Percentiles rank a stretch among this genome's conserved stretches.
phyloP scores from a whole-genome alignment of 2,329 filamentous ascomycete species.

The Epichloe amarillans region DNA sequence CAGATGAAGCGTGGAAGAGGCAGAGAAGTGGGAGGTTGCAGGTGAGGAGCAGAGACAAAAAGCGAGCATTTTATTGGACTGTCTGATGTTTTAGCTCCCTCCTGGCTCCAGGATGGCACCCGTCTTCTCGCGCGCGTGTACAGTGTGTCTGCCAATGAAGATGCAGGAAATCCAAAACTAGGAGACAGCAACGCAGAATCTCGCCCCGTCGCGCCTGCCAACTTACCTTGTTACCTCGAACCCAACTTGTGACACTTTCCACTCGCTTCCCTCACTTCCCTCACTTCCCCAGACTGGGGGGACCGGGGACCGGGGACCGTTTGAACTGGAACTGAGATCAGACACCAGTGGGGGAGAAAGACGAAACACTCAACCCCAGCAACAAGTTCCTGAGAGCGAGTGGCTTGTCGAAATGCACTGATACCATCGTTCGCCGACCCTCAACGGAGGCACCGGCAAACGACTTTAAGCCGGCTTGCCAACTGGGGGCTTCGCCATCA shows the following conservation, averaged over 20 bases:
- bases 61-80: neutral
- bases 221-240: neutral
- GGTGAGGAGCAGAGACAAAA: conserved; percentile 2
- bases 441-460: neutral
- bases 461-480: neutral
- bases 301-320: neutral
- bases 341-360: neutral
- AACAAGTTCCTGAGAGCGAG: conserved; percentile 1
- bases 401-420: conserved; percentile 1
- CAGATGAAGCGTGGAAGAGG: neutral
- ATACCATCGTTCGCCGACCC: neutral
- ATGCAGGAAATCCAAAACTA: too few relatives aligned
- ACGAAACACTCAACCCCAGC: conserved; percentile 1
- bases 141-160: conserved; percentile 4
- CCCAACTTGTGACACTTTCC: neutral
- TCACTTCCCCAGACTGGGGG: conserved; percentile 2
- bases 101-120: neutral
- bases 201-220: conserved; percentile 2
- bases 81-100: neutral
- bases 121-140: neutral
- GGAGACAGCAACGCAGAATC: neutral
- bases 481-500: neutral
- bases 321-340: neutral
- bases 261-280: neutral
- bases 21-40: conserved; percentile 1